Evolutionary conservation across 2,329 filamentous ascomycete species (phyloP).

Genomic region (Ceratocystis destructans): DNA sequence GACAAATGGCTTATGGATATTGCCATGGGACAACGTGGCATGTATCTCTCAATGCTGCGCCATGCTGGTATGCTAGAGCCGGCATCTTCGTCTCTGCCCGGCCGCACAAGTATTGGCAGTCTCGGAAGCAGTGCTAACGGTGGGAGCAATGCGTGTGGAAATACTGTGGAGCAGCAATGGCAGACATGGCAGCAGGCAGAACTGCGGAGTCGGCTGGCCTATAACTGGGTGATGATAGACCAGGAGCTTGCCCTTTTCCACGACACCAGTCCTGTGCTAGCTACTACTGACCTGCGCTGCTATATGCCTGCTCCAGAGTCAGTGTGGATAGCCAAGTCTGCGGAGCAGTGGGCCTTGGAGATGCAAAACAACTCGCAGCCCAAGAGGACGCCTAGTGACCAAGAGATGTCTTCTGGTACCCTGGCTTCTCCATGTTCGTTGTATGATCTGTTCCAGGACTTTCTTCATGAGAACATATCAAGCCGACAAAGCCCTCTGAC

Average conservation of each 20-base stretch:
- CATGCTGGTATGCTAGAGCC: constrained; percentile 53
- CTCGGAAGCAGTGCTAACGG: constrained; percentile 42
- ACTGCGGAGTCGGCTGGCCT: constrained; percentile 51
- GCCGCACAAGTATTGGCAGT: constrained; percentile 38
- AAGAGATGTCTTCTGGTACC: neutral
- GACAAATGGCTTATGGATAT: constrained; percentile 71
- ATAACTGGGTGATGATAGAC: constrained; percentile 63
- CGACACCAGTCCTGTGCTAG: constrained; percentile 47
- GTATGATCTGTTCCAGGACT: constrained; percentile 52
- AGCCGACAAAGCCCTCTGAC: constrained; percentile 32
- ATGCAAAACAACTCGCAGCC: constrained; percentile 42
- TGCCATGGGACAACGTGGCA: constrained; percentile 57
- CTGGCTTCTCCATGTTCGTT: constrained; percentile 39
- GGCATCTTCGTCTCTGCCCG: constrained; percentile 23
- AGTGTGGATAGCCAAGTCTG: constrained; percentile 47
- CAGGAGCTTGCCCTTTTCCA: constrained; percentile 57
- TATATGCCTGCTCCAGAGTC: constrained; percentile 49
- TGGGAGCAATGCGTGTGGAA: constrained; percentile 9
- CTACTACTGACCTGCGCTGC: constrained; percentile 49
- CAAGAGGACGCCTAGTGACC: constrained; percentile 27
- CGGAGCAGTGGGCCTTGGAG: constrained; percentile 44
- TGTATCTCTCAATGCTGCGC: constrained; percentile 60
- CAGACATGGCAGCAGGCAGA: constrained; percentile 52
- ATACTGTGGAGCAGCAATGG: constrained; percentile 41
- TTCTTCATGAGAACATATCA: constrained; percentile 49